These are phyloP conservation scores for Phylloporus sp. DNA, from an alignment of 768 basidiomycete genomes.

Conservation along the genomic window DNA sequence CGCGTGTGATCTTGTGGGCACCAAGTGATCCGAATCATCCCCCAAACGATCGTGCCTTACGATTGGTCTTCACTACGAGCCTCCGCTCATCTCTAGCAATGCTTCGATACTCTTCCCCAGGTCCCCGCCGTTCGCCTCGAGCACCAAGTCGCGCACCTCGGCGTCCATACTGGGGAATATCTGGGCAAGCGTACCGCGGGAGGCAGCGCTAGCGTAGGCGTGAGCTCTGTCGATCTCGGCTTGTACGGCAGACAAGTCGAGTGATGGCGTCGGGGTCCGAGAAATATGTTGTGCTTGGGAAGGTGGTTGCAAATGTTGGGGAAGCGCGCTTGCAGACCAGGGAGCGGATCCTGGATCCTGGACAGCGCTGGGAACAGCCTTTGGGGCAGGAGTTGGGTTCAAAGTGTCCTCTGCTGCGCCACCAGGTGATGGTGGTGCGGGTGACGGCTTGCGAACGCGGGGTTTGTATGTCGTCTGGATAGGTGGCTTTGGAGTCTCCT, in stretches of 20 bases:
- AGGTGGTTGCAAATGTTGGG: constrained; percentile 32
- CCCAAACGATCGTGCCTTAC: neutral
- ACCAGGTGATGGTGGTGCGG: constrained; percentile 28
- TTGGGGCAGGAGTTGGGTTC: constrained; percentile 20
- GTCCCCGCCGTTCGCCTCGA: constrained; percentile 87
- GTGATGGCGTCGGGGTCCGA: constrained; percentile 61
- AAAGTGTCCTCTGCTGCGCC: constrained; percentile 44
- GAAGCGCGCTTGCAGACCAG: constrained; percentile 30
- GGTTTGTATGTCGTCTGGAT: constrained; percentile 71
- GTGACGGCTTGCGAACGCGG: constrained; percentile 55
- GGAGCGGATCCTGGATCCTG: constrained; percentile 47
- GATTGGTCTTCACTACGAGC: constrained; percentile 10
- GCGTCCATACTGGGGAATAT: constrained; percentile 83
- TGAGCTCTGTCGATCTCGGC: constrained; percentile 76
- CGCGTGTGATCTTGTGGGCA: neutral
- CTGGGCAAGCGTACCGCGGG: constrained; percentile 72
- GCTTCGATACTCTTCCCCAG: constrained; percentile 86
- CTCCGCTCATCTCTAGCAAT: constrained; percentile 64
- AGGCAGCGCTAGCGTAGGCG: constrained; percentile 64
- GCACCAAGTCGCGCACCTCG: constrained; percentile 83
- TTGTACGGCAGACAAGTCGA: constrained; percentile 68
- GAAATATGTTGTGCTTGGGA: constrained; percentile 55
- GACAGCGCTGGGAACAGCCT: constrained; percentile 39
- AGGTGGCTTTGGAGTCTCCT: constrained; percentile 25
- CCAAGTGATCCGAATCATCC: neutral